Conservation (phyloP, 2,329 filamentous ascomycete genomes). For the Pseudogymnoascus pannorum region DNA sequence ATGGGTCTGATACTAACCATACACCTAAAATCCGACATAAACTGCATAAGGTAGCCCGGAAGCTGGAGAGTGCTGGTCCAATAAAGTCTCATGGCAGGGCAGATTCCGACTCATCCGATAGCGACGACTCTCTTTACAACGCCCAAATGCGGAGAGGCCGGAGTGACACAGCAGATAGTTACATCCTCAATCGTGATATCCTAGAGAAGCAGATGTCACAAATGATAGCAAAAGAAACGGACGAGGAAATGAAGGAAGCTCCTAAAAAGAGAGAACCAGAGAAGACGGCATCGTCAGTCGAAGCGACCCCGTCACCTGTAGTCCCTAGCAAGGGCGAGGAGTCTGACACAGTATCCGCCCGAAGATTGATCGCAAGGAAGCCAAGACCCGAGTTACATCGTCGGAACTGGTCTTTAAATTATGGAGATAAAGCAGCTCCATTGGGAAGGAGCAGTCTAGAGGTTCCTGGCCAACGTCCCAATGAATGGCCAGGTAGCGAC, state of each 20-base stretch:
- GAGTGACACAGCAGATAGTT: slow-evolving; percentile 36
- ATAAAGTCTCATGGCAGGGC: slow-evolving; percentile 43
- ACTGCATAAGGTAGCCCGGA: not conserved
- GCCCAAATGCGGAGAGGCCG: slow-evolving; percentile 33
- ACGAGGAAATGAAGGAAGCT: slow-evolving; percentile 20
- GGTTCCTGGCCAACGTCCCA: slow-evolving; percentile 31
- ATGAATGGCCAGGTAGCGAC: slow-evolving; percentile 13
- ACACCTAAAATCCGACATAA: not conserved
- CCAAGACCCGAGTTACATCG: slow-evolving; percentile 1
- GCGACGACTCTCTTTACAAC: slow-evolving; percentile 37
- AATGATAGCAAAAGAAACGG: slow-evolving; percentile 48
- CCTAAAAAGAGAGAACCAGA: slow-evolving; percentile 21
- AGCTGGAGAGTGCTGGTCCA: slow-evolving; percentile 22
- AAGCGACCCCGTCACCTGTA: slow-evolving; percentile 12
- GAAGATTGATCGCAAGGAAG: not conserved
- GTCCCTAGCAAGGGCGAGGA: slow-evolving; percentile 10
- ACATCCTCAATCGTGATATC: slow-evolving; percentile 44
- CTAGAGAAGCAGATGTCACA: slow-evolving; percentile 57
- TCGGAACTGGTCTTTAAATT: not conserved
- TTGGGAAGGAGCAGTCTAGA: slow-evolving; percentile 37
- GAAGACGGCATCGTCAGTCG: slow-evolving; percentile 15
- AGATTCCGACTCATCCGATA: slow-evolving; percentile 54
- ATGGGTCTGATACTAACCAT: not conserved
- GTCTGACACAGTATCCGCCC: not conserved
- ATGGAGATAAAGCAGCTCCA: not conserved